phyloP scores from a whole-genome alignment of 2,329 filamentous ascomycete genomes.

The Herpotrichia juniperi region DNA sequence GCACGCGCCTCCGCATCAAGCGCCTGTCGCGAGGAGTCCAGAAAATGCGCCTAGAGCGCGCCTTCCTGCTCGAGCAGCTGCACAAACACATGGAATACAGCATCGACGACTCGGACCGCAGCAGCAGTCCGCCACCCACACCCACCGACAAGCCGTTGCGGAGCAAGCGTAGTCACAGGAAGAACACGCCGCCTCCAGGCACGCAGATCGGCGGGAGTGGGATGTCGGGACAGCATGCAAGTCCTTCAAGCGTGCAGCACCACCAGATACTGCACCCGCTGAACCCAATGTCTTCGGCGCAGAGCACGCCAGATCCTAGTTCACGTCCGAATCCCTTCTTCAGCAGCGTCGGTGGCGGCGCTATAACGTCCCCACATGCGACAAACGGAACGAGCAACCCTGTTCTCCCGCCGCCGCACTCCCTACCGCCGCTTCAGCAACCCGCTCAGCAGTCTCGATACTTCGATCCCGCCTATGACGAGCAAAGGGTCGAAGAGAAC shows the following conservation, averaged over 20 bases:
- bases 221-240: slow-evolving; percentile 15
- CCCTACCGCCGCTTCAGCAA: slow-evolving; percentile 32
- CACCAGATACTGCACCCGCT: slow-evolving; percentile 26
- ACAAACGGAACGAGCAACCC: slow-evolving; percentile 37
- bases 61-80: slow-evolving; percentile 60
- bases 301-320: slow-evolving; percentile 46
- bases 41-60: slow-evolving; percentile 87
- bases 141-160: slow-evolving; percentile 80
- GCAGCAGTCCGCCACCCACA: slow-evolving; percentile 79
- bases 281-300: slow-evolving; percentile 42
- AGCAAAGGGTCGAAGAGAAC: slow-evolving; percentile 27
- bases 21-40: slow-evolving; percentile 85
- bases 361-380: slow-evolving; percentile 34
- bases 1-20: slow-evolving; percentile 76
- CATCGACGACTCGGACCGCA: slow-evolving; percentile 71
- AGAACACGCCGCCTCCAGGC: slow-evolving; percentile 38
- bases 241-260: slow-evolving; percentile 20
- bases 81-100: slow-evolving; percentile 55
- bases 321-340: slow-evolving; percentile 38
- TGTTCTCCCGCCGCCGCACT: slow-evolving; percentile 29
- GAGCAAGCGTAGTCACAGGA: slow-evolving; percentile 72
- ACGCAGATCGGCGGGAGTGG: slow-evolving; percentile 11
- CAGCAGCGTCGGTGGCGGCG: slow-evolving; percentile 26
- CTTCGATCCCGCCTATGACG: slow-evolving; percentile 42
- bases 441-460: slow-evolving; percentile 24